Base-by-base conservation (phyloP, 495 filamentous ascomycete species). In the Collariella sp. region DNA sequence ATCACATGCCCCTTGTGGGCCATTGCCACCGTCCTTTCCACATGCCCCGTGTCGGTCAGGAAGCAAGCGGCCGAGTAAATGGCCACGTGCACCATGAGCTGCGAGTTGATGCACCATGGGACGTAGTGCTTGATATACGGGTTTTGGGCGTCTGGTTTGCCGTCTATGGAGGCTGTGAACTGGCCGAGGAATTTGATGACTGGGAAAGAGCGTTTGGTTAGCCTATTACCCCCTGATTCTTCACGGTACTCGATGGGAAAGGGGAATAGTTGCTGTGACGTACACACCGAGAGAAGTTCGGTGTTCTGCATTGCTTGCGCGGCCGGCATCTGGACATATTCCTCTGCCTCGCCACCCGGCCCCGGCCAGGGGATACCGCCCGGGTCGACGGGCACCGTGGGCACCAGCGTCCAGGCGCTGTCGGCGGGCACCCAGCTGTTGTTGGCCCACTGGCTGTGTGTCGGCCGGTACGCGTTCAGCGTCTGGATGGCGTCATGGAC, bases 131-230 rank as follows among this genome's bases (percentile, higher is more conserved):
- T 67, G 52, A 70, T 59, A 40, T 68, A 70, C 6, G 63, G 59
- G 46, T 68, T 70, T 11, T 64, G 52, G 4, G 67, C 41, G 38
- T 71, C 68, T 0, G 70, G 70, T 31, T 66, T 67, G 18, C 68
- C 69, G 52, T 70, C 67, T 12, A 72, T 19, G 7, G 64, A 68
- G 20, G 68, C 67, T 46, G 67, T 70, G 68, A 79, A 63, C 69
- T 79, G 59, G 63, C 78, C 60, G 55, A 75, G 53, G 64, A 80
- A 63, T 79, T 87, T 64, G 77, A 88, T 50, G 68, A 70, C 47
- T 89, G 75, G 1, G 15, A 7, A 36, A 1, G 33, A 22, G 26
- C 16, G 34, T 20, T 16, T 16, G 1, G 29, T 38, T 23, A 47
- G 29, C 9, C 20, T 2, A 12, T 10, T 42, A 18, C 15, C 38